Percentiles rank a stretch among this genome's conserved stretches.
Evolutionary conservation across 805 yeast genomes (phyloP).

Genomic region (Suhomyces emberorum): DNA sequence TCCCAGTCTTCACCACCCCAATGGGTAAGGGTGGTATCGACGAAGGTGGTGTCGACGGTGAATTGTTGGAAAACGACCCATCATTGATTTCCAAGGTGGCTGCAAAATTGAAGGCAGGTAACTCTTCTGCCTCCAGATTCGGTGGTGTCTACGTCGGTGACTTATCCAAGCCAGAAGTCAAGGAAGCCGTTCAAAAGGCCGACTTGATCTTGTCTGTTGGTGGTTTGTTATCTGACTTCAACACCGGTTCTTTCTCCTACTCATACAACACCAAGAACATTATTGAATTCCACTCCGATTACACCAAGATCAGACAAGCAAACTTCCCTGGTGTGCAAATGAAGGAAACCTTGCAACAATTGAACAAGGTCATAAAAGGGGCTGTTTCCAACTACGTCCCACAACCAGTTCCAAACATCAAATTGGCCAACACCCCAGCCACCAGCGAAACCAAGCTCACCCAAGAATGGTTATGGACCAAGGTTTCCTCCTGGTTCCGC

Average conservation of each 20-base stretch:
- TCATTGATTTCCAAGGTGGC: conserved; percentile 19
- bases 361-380: conserved; percentile 35
- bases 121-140: conserved; percentile 54
- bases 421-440: conserved; percentile 44
- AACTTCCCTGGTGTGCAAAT: conserved; percentile 70
- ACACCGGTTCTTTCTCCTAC: conserved; percentile 84
- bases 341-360: conserved; percentile 42
- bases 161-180: conserved; percentile 69
- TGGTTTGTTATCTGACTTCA: conserved; percentile 81
- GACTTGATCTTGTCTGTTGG: conserved; percentile 79
- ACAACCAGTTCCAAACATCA: conserved; percentile 53
- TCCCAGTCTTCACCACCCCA: conserved; percentile 83
- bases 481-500: conserved; percentile 57
- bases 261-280: conserved; percentile 71
- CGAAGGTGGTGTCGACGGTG: conserved; percentile 46
- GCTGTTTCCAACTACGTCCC: conserved; percentile 46
- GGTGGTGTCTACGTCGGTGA: conserved; percentile 87
- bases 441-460: conserved; percentile 32
- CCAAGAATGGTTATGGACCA: conserved; percentile 70
- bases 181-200: conserved; percentile 66
- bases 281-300: conserved; percentile 76
- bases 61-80: conserved; percentile 23
- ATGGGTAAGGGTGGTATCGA: conserved; percentile 84
- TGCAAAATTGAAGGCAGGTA: conserved; percentile 18
- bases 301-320: conserved; percentile 67